Percentiles rank a stretch among this genome's conserved stretches.
phyloP scores from a whole-genome alignment of 1,284 basidiomycete genomes.

The Ceratobasidium sp. region DNA sequence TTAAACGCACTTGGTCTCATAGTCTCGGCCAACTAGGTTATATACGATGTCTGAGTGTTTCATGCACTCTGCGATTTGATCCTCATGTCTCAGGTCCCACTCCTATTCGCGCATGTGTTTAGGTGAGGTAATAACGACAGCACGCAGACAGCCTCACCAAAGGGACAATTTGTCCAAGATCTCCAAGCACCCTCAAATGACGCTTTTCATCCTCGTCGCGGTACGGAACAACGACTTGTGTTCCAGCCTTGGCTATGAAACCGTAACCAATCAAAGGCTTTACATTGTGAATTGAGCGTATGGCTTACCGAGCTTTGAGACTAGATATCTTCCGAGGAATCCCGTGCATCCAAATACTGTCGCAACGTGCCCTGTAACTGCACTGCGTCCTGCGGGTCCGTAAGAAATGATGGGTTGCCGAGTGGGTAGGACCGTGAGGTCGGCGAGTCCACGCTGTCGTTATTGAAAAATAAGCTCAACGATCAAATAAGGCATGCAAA shows the following conservation, averaged over 20 bases:
- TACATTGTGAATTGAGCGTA: constrained; percentile 33
- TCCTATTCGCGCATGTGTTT: constrained; percentile 62
- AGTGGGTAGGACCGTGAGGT: constrained; percentile 40
- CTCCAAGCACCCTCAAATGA: constrained; percentile 90
- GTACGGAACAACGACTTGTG: constrained; percentile 95
- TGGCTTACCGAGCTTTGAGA: constrained; percentile 83
- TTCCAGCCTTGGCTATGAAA: constrained; percentile 79
- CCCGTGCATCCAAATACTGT: constrained; percentile 98
- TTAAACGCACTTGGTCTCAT: constrained; percentile 77
- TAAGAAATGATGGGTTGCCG: constrained; percentile 70
- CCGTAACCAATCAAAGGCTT: constrained; percentile 35
- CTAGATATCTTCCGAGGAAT: constrained; percentile 93
- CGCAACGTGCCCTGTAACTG: constrained; percentile 85
- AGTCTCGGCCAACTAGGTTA: constrained; percentile 89
- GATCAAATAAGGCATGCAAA: not conserved
- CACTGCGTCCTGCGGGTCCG: constrained; percentile 85
- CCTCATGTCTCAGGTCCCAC: constrained; percentile 89
- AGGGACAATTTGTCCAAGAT: constrained; percentile 95
- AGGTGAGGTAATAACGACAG: not conserved
- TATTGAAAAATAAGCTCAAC: not conserved
- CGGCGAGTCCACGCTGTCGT: constrained; percentile 34
- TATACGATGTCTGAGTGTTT: constrained; percentile 98
- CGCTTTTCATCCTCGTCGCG: constrained; percentile 95
- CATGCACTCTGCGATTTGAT: constrained; percentile 92
- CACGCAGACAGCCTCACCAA: constrained; percentile 64